These are phyloP conservation scores for Penicillium paneum DNA, from an alignment of 2,329 filamentous ascomycete genomes.

Conservation along the genomic window DNA sequence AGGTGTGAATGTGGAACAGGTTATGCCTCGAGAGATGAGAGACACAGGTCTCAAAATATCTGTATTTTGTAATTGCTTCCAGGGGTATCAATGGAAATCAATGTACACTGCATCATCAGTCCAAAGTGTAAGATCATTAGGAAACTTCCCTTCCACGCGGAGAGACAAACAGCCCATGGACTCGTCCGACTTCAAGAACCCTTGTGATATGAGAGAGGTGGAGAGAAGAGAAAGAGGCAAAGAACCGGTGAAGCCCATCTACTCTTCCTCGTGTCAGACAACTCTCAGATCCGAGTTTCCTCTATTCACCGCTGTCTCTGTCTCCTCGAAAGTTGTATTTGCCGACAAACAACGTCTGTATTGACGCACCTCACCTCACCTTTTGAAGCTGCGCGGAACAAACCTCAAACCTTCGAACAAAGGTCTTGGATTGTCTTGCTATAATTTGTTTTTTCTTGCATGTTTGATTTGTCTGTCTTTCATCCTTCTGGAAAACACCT, in stretches of 20 bases:
- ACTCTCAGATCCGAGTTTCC: conserved; percentile 2
- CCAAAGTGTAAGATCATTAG: conserved; percentile 20
- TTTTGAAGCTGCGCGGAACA: conserved; percentile 13
- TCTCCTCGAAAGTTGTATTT: conserved; percentile 11
- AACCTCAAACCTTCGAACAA: conserved; percentile 26
- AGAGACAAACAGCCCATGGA: conserved; percentile 19
- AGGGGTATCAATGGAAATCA: conserved; percentile 12
- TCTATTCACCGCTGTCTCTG: conserved; percentile 18
- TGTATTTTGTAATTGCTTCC: not conserved
- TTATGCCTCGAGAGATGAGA: conserved; percentile 31
- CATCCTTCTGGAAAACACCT: conserved; percentile 29
- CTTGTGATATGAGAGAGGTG: not conserved
- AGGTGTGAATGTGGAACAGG: conserved; percentile 30
- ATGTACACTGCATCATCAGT: conserved; percentile 19
- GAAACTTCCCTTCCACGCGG: not conserved
- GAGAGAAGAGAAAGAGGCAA: not conserved
- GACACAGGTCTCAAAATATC: conserved; percentile 16
- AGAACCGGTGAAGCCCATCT: conserved; percentile 11
- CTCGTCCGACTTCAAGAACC: conserved; percentile 18
- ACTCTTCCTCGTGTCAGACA: conserved; percentile 6
- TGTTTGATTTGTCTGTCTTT: conserved; percentile 13
- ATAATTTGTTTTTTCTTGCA: conserved; percentile 11
- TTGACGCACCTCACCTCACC: conserved; percentile 9
- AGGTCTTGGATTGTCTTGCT: conserved; percentile 21
- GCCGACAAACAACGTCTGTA: conserved; percentile 18